Base-by-base conservation (phyloP, 305 asterid species). In the Euphrasia arctica region DNA sequence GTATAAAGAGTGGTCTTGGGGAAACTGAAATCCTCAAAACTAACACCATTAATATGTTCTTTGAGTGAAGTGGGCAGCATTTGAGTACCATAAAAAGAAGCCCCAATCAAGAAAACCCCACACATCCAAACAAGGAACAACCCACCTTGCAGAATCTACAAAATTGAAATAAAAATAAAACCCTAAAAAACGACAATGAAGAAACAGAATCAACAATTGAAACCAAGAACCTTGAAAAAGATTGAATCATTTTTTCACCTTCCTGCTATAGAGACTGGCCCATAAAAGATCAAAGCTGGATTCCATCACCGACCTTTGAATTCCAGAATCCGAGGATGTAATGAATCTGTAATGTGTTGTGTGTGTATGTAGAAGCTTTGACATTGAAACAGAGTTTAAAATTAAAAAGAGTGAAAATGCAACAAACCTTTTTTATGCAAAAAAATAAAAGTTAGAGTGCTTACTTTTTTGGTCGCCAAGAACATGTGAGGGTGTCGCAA, bases 51-150 rank as follows among this genome's bases (percentile, higher is more conserved):
- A 47, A 63, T 64, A 65, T 77, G 81, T 31, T 75, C 80, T 66
- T 64, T 76, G 59, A 69, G 67, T 56, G 78, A 66, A 71, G 58
- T 73, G 52, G 85, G 79, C 74, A 84, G 76, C 76, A 73, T 76
- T 64, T 74, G 90, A 68, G 94, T 90, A 34, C 90, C 74, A 70
- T 88, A 88, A 66, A 93, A 86, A 58, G 97, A 83, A 48, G 81
- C 65, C 11, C 74, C 77, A 70, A 90, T 86, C 77, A 93, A 80
- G 74, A 79, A 69, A 76, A 84, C 14, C 63, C 96, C 97, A 79
- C 82, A 80, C 34, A 83, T 59, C 98, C 98, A 93, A 71, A 90
- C 79, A 71, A 83, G 72, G 79, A 82, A 84, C 56, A 86, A 64
- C 51, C 92, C 97, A 70, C 78, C 76, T 65, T 74, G 80, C 77